phyloP scores from a whole-genome alignment of 1,284 basidiomycete genomes.

The Leccinum griseonigrum region DNA sequence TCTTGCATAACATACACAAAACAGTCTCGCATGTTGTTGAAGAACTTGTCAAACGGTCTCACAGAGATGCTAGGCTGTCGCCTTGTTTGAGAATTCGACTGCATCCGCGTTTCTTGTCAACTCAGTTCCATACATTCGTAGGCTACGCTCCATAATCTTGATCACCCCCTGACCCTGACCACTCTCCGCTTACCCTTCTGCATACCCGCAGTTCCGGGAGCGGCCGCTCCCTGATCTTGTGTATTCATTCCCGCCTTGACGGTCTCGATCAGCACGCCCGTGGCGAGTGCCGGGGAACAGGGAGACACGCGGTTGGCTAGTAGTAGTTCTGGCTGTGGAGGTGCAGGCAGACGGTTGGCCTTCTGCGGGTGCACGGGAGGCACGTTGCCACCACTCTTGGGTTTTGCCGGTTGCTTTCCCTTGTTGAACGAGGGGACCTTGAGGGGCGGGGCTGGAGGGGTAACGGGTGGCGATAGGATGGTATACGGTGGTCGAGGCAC shows the following conservation, averaged over 20 bases:
- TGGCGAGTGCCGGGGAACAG: constrained; percentile 69
- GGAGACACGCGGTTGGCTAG: constrained; percentile 55
- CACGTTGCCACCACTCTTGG: constrained; percentile 31
- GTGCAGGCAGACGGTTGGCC: constrained; percentile 39
- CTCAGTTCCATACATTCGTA: constrained; percentile 16
- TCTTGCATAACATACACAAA: constrained; percentile 17
- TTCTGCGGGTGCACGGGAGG: constrained; percentile 27
- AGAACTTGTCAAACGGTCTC: neutral
- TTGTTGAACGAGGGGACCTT: constrained; percentile 35
- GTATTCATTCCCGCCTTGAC: constrained; percentile 78
- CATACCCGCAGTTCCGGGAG: constrained; percentile 36
- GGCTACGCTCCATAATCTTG: constrained; percentile 1
- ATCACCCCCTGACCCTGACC: constrained; percentile 65
- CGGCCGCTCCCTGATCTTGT: constrained; percentile 43
- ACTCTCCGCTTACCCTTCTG: constrained; percentile 79
- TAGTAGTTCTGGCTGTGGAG: constrained; percentile 52
- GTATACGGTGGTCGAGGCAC: constrained; percentile 67
- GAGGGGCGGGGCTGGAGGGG: constrained; percentile 20
- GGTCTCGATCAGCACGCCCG: constrained; percentile 72
- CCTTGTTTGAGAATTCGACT: constrained; percentile 36
- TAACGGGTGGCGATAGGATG: constrained; percentile 19
- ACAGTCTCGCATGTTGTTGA: neutral
- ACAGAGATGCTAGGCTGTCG: too few species aligned
- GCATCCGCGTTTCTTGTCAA: neutral
- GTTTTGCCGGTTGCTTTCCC: constrained; percentile 45